Evolutionary conservation across 441 rosid genomes (phyloP), one percentile per base, ranked within the genome.

Genomic region (Populus hybrid): DNA sequence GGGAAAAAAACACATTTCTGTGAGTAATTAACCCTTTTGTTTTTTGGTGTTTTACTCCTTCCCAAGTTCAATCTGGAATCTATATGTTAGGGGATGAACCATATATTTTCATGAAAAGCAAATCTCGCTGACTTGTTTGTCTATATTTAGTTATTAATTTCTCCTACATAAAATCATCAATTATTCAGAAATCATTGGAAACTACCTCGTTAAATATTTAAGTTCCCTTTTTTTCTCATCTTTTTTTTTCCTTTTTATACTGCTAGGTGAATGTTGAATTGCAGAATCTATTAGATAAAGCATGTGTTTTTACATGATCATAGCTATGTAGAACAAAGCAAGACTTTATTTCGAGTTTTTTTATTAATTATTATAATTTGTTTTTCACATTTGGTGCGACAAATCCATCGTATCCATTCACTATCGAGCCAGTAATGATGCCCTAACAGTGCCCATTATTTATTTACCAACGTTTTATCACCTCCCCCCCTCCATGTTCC

Each of bases 41-140:
- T 50, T 69, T 69, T 69, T 32, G 42, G 36, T 63, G 10, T 67
- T 69, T 35, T 69, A 32, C 46, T 32, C 59, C 54, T 67, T 30
- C 81, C 76, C 35, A 80, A 21, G 76, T 75, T 61, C 82, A 59
- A 73, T 57, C 63, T 75, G 72, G 54, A 64, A 18, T 35, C 20
- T 76, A 77, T 28, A 72, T 18, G 63, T 18, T 35, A 57, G 86
- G 81, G 85, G 84, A 80, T 82, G 87, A 77, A 84, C 85, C 85
- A 78, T 75, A 38, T 38, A 10, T 79, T 84, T 75, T 82, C 83
- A 75, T 66, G 21, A 9, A 0, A 42, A 72, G 74, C 74, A 72
- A 34, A 50, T 70, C 73, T 73, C 28, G 40, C 16, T 77, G 34
- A 24, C 72, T 76, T 75, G n/a, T 28, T 30, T 75, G 59, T 35